Evolutionary conservation across 1,284 basidiomycete genomes (phyloP), one percentile per base, ranked within the genome.

Genomic region (Tilletia indica): DNA sequence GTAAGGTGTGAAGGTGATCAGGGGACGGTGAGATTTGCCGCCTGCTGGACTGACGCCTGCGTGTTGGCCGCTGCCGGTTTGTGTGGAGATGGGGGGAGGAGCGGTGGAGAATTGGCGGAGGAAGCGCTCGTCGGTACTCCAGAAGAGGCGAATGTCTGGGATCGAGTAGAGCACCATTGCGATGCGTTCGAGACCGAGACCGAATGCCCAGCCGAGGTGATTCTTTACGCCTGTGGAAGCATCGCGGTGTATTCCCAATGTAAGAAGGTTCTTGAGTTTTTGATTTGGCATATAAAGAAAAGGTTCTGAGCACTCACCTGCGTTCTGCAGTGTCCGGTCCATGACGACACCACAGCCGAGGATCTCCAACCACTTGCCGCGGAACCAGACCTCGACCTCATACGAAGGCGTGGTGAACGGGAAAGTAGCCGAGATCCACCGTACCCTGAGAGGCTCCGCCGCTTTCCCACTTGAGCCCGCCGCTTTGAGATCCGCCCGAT

Each of bases 141-240:
- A 99, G 88, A 99, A 99, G 14, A 99, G 87, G n/a, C 97, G 92
- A 81, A 99, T 99, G 84, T 99, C 97, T 2, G 96, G 97, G 71
- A 99, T 97, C 19, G 91, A 92, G 86, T 92, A 99, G 69, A 99
- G 89, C 74, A 99, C 91, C 97, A 99, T 99, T 39, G 96, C 94
- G 77, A 99, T 97, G 34, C 97, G 90, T 84, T 99, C 97, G 61
- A 99, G 88, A 5, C 97, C 97, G 48, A 99, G 90, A 16, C 97
- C 97, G 80, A 98, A 99, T 0, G 97, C 97, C 97, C 97, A 99
- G 34, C 94, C 94, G 74, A 94, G 89, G 85, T 95, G 95, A 80
- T 92, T 86, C 0, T 88, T 86, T 3, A 94, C 89, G 72, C 89
- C 94, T 67, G 39, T 54, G 12, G 31, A 36, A 34, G 21, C 25